Evolutionary conservation across 83 land plant genomes (phyloP).

Genomic region (Picea abies): DNA sequence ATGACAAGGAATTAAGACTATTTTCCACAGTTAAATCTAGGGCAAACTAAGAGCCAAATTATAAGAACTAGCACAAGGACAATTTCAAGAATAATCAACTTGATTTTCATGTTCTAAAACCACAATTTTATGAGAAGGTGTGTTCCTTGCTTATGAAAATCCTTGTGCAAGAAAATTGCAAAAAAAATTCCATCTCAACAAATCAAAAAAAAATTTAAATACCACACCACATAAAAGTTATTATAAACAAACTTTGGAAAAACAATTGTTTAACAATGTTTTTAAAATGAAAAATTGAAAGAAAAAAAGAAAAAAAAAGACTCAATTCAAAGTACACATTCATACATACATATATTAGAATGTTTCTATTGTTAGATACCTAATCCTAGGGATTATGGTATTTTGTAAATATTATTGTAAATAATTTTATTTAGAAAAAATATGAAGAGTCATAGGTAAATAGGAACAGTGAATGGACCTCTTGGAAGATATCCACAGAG

Average conservation of each 20-base stretch:
- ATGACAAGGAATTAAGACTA: no score
- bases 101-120: conserved; percentile 48
- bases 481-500: no score
- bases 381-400: no score
- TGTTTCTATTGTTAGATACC: not conserved
- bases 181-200: not conserved
- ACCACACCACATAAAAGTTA: no score
- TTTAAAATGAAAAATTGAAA: not conserved
- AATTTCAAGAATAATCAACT: conserved; percentile 17
- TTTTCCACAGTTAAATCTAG: no score
- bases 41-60: no score
- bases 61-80: no score
- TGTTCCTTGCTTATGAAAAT: conserved; percentile 38
- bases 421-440: no score
- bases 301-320: not conserved
- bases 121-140: conserved; percentile 41
- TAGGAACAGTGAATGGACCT: no score
- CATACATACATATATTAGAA: not conserved
- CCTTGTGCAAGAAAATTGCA: conserved; percentile 13
- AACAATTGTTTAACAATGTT: not conserved
- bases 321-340: not conserved
- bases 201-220: no score
- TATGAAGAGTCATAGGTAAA: no score
- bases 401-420: no score
- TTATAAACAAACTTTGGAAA: not conserved